Evolutionary conservation across 768 basidiomycete species (phyloP).

Genomic region (Pisolithus albus): DNA sequence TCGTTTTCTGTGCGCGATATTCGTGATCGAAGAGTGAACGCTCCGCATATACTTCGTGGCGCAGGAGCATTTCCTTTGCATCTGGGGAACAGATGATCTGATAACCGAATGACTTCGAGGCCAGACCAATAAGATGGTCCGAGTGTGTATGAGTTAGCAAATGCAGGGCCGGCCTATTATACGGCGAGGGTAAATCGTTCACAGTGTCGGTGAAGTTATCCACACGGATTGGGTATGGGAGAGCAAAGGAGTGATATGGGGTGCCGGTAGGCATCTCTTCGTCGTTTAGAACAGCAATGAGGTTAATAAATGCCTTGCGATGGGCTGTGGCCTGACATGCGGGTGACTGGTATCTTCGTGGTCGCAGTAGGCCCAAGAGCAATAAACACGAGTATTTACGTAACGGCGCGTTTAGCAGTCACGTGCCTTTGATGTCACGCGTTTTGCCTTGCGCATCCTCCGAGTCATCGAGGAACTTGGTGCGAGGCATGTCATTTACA

Average conservation of each 20-base stretch:
- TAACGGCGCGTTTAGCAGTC: neutral
- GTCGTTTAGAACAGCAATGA: neutral
- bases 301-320: neutral
- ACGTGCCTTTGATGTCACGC: neutral
- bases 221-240: conserved; percentile 79
- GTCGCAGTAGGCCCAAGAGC: neutral
- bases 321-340: neutral
- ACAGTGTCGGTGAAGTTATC: conserved; percentile 64
- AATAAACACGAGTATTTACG: neutral
- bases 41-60: conserved; percentile 65
- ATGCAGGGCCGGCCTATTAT: conserved; percentile 43
- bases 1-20: conserved; percentile 21
- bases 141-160: conserved; percentile 89
- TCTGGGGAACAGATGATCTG: conserved; percentile 73
- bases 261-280: conserved; percentile 67
- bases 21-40: conserved; percentile 48
- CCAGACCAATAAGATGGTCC: conserved; percentile 77
- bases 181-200: conserved; percentile 27
- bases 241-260: conserved; percentile 68
- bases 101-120: conserved; percentile 66
- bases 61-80: conserved; percentile 80
- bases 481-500: no score
- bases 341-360: neutral
- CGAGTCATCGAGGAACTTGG: no score
- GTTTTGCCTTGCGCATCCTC: no score